phyloP scores from a whole-genome alignment of 352 stramenopile species.

The Plasmopara muralis region DNA sequence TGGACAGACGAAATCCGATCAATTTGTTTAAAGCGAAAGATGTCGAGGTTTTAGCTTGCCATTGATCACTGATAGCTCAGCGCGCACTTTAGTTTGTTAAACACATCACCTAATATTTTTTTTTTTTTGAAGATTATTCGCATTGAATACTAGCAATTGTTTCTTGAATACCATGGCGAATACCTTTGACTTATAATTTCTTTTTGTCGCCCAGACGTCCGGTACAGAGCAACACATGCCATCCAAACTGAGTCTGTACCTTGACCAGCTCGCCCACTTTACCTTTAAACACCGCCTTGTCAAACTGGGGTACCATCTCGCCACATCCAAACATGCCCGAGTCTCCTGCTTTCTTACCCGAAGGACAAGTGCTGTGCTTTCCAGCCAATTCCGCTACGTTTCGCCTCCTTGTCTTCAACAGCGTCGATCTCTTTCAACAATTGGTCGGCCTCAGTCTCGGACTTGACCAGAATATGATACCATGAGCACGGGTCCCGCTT shows the following conservation, averaged over 20 bases:
- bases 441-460: slow-evolving; percentile 43
- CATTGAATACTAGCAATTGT: too few species aligned
- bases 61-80: too few species aligned
- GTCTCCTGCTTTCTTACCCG: slow-evolving; percentile 51
- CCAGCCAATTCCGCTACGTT: slow-evolving; percentile 47
- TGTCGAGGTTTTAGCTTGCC: too few species aligned
- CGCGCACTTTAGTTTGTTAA: too few species aligned
- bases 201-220: slow-evolving; percentile 43
- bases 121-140: too few species aligned
- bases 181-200: slow-evolving; percentile 8
- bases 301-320: slow-evolving; percentile 73
- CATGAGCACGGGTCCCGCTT: slow-evolving; percentile 33
- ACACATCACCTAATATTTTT: too few species aligned
- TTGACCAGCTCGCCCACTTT: slow-evolving; percentile 50
- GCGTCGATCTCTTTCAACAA: slow-evolving; percentile 50
- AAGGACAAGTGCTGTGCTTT: slow-evolving; percentile 51
- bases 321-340: slow-evolving; percentile 60
- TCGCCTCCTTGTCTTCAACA: slow-evolving; percentile 42
- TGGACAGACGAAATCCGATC: slow-evolving; percentile 12
- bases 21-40: too few species aligned
- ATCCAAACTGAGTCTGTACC: slow-evolving; percentile 70
- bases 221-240: slow-evolving; percentile 67
- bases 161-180: too few species aligned
- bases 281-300: slow-evolving; percentile 57
- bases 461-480: slow-evolving; percentile 61